Percentiles rank a stretch among this genome's conserved stretches.
Conservation (phyloP, 352 stramenopile genomes). For the Phytophthora nicotianae region DNA sequence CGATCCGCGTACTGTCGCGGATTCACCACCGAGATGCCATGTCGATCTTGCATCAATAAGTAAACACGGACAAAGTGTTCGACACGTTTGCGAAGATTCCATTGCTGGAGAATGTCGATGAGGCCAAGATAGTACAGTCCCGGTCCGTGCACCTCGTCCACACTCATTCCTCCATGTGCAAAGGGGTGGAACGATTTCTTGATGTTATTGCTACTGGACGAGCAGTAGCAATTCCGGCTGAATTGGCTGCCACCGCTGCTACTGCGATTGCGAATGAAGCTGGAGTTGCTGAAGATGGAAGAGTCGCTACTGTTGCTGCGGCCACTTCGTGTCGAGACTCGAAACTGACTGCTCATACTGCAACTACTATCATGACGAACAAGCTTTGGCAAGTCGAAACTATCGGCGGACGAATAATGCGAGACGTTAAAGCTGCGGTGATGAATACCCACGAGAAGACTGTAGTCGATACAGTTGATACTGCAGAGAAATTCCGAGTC, state of each 20-base stretch:
- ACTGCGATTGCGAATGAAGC: slow-evolving; percentile 35
- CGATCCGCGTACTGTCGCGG: slow-evolving; percentile 75
- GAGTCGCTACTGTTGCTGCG: slow-evolving; percentile 37
- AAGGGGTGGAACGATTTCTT: slow-evolving; percentile 56
- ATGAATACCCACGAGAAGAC: slow-evolving; percentile 93
- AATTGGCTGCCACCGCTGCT: slow-evolving; percentile 32
- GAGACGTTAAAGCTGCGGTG: slow-evolving; percentile 88
- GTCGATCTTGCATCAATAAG: slow-evolving; percentile 67
- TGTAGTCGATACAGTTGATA: slow-evolving; percentile 97
- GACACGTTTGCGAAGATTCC: slow-evolving; percentile 91
- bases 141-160: slow-evolving; percentile 88
- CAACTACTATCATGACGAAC: slow-evolving; percentile 31
- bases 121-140: slow-evolving; percentile 95
- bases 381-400: slow-evolving; percentile 41
- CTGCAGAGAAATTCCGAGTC: slow-evolving; percentile 91
- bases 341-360: slow-evolving; percentile 28
- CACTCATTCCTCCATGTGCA: slow-evolving; percentile 63
- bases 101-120: slow-evolving; percentile 96
- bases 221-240: slow-evolving; percentile 17
- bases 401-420: slow-evolving; percentile 65
- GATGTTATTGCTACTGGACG: slow-evolving; percentile 30
- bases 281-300: slow-evolving; percentile 30
- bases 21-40: slow-evolving; percentile 77
- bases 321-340: slow-evolving; percentile 14
- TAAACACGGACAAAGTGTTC: slow-evolving; percentile 87